phyloP scores from a whole-genome alignment of 176 grass and related monocot genomes.

The Puya raimondii region DNA sequence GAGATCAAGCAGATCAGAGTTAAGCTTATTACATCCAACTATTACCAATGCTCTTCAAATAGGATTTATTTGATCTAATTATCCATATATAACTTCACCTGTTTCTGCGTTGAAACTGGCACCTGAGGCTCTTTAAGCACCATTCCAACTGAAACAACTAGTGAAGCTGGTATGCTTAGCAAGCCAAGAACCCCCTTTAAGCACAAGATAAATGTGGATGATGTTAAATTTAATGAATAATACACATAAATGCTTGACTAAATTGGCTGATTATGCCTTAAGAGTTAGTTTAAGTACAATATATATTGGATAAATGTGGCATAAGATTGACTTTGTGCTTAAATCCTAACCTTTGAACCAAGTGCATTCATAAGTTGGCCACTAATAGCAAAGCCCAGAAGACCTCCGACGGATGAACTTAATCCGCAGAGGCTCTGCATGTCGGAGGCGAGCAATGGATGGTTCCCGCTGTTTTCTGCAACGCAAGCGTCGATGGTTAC shows the following conservation, averaged over 20 bases:
- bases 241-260: no score
- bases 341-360: conserved; percentile 55
- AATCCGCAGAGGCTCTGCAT: conserved; percentile 82
- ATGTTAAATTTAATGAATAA: no score
- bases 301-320: no score
- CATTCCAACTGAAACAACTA: conserved; percentile 61
- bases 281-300: no score
- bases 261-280: no score
- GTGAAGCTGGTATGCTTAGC: conserved; percentile 48
- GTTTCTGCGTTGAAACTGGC: conserved; percentile 42
- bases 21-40: background rate
- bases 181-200: conserved; percentile 73
- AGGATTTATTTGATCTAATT: background rate
- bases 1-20: background rate
- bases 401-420: conserved; percentile 63
- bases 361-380: conserved; percentile 78
- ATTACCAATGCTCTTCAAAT: background rate
- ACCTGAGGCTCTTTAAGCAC: conserved; percentile 48
- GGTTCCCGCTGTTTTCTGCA: conserved; percentile 57
- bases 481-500: conserved; percentile 80
- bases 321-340: background rate
- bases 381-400: conserved; percentile 83
- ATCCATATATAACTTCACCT: conserved; percentile 30
- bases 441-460: conserved; percentile 60
- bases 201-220: conserved; percentile 19